phyloP scores from a whole-genome alignment of 2,329 filamentous ascomycete genomes.

The Akanthomyces uredinophilus region DNA sequence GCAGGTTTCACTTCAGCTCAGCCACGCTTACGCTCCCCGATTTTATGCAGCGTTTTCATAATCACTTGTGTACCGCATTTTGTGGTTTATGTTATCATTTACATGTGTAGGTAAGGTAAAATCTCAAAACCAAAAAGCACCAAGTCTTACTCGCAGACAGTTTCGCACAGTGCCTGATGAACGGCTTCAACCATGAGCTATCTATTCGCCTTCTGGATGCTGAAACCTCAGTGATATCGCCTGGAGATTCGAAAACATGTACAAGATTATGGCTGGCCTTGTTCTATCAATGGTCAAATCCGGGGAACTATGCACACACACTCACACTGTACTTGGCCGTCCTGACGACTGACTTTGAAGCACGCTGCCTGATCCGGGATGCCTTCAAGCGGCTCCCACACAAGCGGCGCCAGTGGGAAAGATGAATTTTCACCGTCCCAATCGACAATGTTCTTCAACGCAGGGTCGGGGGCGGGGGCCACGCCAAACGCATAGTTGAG shows the following conservation, averaged over 20 bases:
- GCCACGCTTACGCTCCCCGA: too few species aligned
- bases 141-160: too few species aligned
- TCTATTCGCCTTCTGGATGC: too few species aligned
- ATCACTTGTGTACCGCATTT: too few species aligned
- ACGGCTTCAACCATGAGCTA: too few species aligned
- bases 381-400: slow-evolving; percentile 46
- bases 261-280: background rate
- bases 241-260: background rate
- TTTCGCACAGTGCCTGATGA: too few species aligned
- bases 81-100: too few species aligned
- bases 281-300: slow-evolving; percentile 28
- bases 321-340: slow-evolving; percentile 40
- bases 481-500: slow-evolving; percentile 56
- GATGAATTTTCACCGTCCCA: slow-evolving; percentile 48
- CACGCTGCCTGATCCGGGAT: slow-evolving; percentile 46
- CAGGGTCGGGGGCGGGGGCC: background rate
- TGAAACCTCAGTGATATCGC: too few species aligned
- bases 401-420: slow-evolving; percentile 53
- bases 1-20: too few species aligned
- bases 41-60: too few species aligned
- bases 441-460: slow-evolving; percentile 32
- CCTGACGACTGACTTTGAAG: slow-evolving; percentile 44
- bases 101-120: too few species aligned
- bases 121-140: too few species aligned
- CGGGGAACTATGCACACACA: slow-evolving; percentile 47